A percentile compares a stretch with the other conserved stretches of the same genome.
Evolutionary conservation across 192 early-diverging fungal species (phyloP).

Genomic region (Thamnidium elegans): DNA sequence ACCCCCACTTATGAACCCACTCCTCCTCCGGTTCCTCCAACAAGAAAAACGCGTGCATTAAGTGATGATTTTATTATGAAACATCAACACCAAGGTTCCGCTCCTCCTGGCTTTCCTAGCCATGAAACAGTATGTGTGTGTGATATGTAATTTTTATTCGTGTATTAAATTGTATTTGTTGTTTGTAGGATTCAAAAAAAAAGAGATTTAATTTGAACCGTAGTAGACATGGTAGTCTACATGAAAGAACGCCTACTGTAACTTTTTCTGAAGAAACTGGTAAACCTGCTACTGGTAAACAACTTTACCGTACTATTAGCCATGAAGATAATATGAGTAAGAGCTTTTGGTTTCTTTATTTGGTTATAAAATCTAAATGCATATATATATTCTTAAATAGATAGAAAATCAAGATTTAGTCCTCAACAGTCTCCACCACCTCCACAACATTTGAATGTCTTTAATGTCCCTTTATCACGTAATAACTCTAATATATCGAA

Average conservation of each 20-base stretch:
- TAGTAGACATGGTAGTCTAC: constrained; percentile 14
- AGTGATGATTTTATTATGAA: constrained; percentile 14
- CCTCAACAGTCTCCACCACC: background rate
- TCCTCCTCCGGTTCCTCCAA: constrained; percentile 13
- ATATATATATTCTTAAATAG: background rate
- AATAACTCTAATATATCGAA: constrained; percentile 14
- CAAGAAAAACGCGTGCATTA: constrained; percentile 23
- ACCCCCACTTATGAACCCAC: background rate
- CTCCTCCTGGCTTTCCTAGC: background rate
- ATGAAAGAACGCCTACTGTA: constrained; percentile 9
- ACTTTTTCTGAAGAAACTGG: constrained; percentile 15
- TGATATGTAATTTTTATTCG: background rate
- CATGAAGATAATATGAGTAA: constrained; percentile 17
- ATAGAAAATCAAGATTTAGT: constrained; percentile 15
- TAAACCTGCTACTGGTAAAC: background rate
- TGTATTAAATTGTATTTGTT: background rate
- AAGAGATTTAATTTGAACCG: background rate
- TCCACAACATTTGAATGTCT: constrained; percentile 4
- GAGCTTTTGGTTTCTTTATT: background rate
- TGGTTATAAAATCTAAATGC: background rate
- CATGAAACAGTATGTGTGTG: background rate
- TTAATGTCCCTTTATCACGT: constrained; percentile 19
- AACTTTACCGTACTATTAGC: constrained; percentile 5
- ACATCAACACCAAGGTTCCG: background rate
- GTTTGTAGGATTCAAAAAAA: background rate